Conservation (phyloP, 1,139 yeast genomes). For the Suhomyces guaymorum region DNA sequence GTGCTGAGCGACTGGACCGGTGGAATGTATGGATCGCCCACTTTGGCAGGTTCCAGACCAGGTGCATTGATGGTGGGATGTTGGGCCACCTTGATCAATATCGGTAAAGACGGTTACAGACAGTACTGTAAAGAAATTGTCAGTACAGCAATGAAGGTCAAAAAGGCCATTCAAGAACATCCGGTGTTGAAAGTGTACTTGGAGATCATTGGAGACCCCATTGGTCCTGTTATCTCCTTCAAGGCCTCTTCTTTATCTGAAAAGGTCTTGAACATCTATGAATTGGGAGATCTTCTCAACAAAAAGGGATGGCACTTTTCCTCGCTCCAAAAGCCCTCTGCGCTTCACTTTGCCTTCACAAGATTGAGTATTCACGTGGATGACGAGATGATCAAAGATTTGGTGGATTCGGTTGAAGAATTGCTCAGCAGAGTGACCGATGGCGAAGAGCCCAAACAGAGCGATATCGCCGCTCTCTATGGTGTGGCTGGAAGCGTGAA, state of each 20-base stretch:
- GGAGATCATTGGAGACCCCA: slow-evolving; percentile 79
- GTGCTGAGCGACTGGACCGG: slow-evolving; percentile 88
- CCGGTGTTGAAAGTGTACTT: slow-evolving; percentile 41
- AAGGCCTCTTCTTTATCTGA: slow-evolving; percentile 39
- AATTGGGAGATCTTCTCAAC: slow-evolving; percentile 67
- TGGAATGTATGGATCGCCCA: slow-evolving; percentile 94
- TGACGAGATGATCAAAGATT: slow-evolving; percentile 59
- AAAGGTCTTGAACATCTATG: slow-evolving; percentile 61
- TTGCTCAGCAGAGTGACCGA: slow-evolving; percentile 32
- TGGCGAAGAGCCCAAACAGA: slow-evolving; percentile 30
- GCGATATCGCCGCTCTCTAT: slow-evolving; percentile 83
- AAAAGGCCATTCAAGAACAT: slow-evolving; percentile 42
- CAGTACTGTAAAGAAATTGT: slow-evolving; percentile 69
- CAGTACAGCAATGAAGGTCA: slow-evolving; percentile 59
- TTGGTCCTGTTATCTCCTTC: slow-evolving; percentile 79
- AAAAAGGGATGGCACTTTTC: slow-evolving; percentile 87
- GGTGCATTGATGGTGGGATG: slow-evolving; percentile 97
- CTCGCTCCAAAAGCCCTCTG: slow-evolving; percentile 85
- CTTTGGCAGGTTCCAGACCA: slow-evolving; percentile 94
- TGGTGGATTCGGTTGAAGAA: slow-evolving; percentile 50
- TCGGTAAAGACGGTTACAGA: slow-evolving; percentile 80
- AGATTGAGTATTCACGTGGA: slow-evolving; percentile 63
- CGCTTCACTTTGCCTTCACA: slow-evolving; percentile 88
- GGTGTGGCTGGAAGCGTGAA: slow-evolving; percentile 93
- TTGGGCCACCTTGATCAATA: slow-evolving; percentile 85